A percentile compares a stretch with the other conserved stretches of the same genome.
Conservation (phyloP, 768 basidiomycete genomes). For the Sarcomyxa edulis region DNA sequence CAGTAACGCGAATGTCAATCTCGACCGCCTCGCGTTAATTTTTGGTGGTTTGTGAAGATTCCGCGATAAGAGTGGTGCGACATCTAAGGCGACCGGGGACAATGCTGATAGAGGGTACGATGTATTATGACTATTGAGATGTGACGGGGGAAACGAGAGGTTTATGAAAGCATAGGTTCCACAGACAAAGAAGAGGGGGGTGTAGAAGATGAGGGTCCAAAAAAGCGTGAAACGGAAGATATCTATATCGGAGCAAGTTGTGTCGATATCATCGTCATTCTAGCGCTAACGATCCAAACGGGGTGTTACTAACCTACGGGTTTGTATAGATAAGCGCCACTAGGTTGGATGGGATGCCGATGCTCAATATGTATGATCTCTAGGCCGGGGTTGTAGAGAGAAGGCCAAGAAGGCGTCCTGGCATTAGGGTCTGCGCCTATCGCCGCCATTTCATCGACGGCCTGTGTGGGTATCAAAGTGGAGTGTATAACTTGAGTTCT, state of each 20-base stretch:
- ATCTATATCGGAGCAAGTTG: constrained; percentile 23
- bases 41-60: constrained; percentile 14
- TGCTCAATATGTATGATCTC: constrained; percentile 42
- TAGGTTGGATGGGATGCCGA: constrained; percentile 30
- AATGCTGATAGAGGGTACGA: constrained; percentile 9
- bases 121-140: constrained; percentile 6
- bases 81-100: constrained; percentile 9
- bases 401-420: constrained; percentile 35
- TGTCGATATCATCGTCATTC: not conserved
- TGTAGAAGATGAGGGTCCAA: constrained; percentile 48
- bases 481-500: too few relatives aligned
- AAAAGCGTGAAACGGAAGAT: constrained; percentile 49
- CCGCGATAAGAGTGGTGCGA: not conserved
- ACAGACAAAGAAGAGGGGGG: constrained; percentile 42
- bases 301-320: constrained; percentile 25
- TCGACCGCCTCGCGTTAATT: constrained; percentile 36
- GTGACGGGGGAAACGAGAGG: constrained; percentile 38
- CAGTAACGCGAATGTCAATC: constrained; percentile 41
- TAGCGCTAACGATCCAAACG: not conserved
- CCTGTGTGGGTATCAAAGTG: too few relatives aligned
- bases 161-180: constrained; percentile 49
- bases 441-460: too few relatives aligned
- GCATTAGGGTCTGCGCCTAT: too few relatives aligned
- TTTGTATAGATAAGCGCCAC: constrained; percentile 37
- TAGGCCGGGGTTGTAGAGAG: constrained; percentile 44